Base-by-base conservation (phyloP, 2,329 filamentous ascomycete species). In the Atkinsonella texensis region DNA sequence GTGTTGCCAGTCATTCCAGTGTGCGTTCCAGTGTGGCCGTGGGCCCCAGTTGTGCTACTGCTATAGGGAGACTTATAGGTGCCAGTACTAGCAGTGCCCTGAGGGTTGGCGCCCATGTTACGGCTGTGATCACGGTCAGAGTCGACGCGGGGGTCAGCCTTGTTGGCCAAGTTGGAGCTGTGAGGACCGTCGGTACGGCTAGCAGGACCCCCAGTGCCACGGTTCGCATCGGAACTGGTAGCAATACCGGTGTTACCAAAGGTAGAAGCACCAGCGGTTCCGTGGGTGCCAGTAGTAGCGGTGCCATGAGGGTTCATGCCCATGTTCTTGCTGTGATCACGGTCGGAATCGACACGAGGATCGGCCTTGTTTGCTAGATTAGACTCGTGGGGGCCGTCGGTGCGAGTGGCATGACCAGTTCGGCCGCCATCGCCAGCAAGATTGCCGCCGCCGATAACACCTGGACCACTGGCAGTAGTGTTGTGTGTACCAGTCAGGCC, bases 291-390 rank as follows among this genome's bases (percentile, higher is more conserved):
- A 38, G 52, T 52, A 44, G 62, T 63, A 45, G 45, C 53, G 18
- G 45, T 53, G 13, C 55, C 55, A 3, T 71, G 68, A n/a, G 63
- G 59, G 57, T 65, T 66, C 33, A 56, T 54, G 12, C 64, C 63
- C 55, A 63, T 35, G 58, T 63, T 69, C 51, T 59, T 60, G 58
- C 63, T 65, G 45, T 67, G 63, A 50, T 74, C 72, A 12, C 74
- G 66, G 57, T 80, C 74, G 3, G 72, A 75, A 60, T 81, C 76
- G 49, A 78, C 68, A n/a, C 74, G 66, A 18, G 76, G 76, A 56
- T 81, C 77, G 2, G 62, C 43, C 59, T 76, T 76, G 68, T 81
- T 81, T 18, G 66, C 57, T 15, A 71, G 9, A 53, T 74, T 68
- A 2, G 69, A 71, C 52, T 58, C 58, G 62, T 80, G 74, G 42